Evolutionary conservation across 352 stramenopile genomes (phyloP).

Genomic region (Globisporangium ultimum): DNA sequence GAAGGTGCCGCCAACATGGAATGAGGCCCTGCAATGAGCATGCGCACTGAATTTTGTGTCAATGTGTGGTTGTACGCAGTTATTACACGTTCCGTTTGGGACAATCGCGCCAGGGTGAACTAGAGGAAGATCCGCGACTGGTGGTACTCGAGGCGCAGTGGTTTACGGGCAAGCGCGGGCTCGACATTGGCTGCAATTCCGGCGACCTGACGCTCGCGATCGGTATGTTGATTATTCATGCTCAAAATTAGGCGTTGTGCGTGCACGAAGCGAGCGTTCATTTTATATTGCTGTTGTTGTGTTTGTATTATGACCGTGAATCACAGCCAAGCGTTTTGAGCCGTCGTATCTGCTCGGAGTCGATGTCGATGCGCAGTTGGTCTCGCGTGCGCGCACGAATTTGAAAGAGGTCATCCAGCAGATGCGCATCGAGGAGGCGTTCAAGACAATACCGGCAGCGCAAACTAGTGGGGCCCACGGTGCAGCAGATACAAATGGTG

Average conservation of each 20-base stretch:
- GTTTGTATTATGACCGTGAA: background rate
- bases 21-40: too few relatives aligned
- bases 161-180: slow-evolving; percentile 55
- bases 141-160: slow-evolving; percentile 53
- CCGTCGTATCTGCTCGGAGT: slow-evolving; percentile 64
- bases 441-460: slow-evolving; percentile 32
- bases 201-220: slow-evolving; percentile 77
- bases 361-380: slow-evolving; percentile 66
- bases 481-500: background rate
- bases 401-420: slow-evolving; percentile 66
- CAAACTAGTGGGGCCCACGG: background rate
- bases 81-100: slow-evolving; percentile 80
- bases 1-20: slow-evolving; percentile 29
- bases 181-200: slow-evolving; percentile 84
- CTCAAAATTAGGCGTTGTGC: background rate
- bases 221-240: slow-evolving; percentile 17
- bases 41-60: background rate
- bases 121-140: slow-evolving; percentile 63
- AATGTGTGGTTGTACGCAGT: slow-evolving; percentile 17
- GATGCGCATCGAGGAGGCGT: slow-evolving; percentile 51
- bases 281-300: background rate
- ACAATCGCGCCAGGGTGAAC: slow-evolving; percentile 38
- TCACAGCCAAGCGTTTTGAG: slow-evolving; percentile 40
- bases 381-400: slow-evolving; percentile 54
- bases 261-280: background rate